Percentiles rank a stretch among this genome's conserved stretches.
Evolutionary conservation across 2,329 filamentous ascomycete species (phyloP).

Genomic region (Apiospora rasikravindrae): DNA sequence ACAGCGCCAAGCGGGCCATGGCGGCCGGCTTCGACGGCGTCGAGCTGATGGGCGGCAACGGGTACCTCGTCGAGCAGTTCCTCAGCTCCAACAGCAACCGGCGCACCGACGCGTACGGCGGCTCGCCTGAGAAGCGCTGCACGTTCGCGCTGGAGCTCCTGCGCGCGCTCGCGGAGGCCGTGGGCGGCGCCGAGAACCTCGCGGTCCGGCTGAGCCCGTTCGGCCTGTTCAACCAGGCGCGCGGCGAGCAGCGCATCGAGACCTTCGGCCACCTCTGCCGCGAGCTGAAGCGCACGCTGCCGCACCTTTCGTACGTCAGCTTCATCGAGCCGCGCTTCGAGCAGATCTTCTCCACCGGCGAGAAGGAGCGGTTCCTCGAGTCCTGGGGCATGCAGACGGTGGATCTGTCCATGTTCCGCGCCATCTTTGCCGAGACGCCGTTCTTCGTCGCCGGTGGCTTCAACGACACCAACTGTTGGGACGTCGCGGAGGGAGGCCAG

Average conservation of each 20-base stretch:
- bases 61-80: slow-evolving; percentile 31
- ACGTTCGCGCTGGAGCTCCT: slow-evolving; percentile 39
- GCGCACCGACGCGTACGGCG: slow-evolving; percentile 39
- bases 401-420: slow-evolving; percentile 31
- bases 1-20: slow-evolving; percentile 31
- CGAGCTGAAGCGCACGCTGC: slow-evolving; percentile 40
- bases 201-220: slow-evolving; percentile 43
- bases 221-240: slow-evolving; percentile 51
- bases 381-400: slow-evolving; percentile 40
- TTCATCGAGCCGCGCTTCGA: slow-evolving; percentile 55
- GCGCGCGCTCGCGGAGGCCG: slow-evolving; percentile 34
- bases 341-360: slow-evolving; percentile 44
- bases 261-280: slow-evolving; percentile 52
- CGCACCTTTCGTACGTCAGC: slow-evolving; percentile 50
- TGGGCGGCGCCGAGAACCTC: slow-evolving; percentile 36
- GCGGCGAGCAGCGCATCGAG: slow-evolving; percentile 51
- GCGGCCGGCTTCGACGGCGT: slow-evolving; percentile 57
- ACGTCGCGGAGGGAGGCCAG: slow-evolving; percentile 30
- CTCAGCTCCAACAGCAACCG: slow-evolving; percentile 34
- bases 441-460: slow-evolving; percentile 33
- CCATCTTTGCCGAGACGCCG: slow-evolving; percentile 37
- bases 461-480: slow-evolving; percentile 34
- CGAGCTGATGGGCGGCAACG: slow-evolving; percentile 38
- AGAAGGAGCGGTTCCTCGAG: slow-evolving; percentile 43
- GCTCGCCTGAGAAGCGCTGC: slow-evolving; percentile 37